A percentile compares a stretch with the other conserved stretches of the same genome.
Evolutionary conservation across 495 filamentous ascomycete species (phyloP).

Genomic region (Aspergillus heteromorphus): DNA sequence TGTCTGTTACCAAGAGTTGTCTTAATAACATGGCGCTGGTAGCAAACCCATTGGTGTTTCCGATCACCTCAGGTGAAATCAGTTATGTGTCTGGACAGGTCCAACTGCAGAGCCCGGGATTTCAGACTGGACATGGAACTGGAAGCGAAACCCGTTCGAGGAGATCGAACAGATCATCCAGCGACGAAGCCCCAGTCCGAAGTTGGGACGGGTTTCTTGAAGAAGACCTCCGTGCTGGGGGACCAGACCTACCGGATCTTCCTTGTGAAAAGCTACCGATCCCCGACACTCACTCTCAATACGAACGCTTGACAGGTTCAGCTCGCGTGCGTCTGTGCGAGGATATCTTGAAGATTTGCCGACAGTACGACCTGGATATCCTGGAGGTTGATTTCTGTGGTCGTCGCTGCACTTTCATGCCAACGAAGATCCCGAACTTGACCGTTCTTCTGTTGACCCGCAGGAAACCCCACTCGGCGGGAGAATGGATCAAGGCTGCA

Average conservation of each 20-base stretch:
- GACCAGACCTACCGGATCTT: neutral
- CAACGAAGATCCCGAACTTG: neutral
- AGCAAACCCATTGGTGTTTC: too few relatives aligned
- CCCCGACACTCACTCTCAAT: neutral
- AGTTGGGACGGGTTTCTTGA: constrained; percentile 3
- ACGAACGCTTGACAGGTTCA: too few relatives aligned
- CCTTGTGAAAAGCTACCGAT: neutral
- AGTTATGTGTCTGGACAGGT: neutral
- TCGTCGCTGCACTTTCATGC: neutral
- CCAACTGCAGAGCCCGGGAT: neutral
- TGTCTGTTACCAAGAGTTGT: too few relatives aligned
- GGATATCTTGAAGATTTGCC: too few relatives aligned
- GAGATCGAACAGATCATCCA: neutral
- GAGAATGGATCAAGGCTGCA: neutral
- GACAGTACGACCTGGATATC: neutral
- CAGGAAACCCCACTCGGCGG: neutral
- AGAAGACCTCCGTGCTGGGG: constrained; percentile 9
- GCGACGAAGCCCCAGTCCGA: neutral
- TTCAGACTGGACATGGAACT: too few relatives aligned
- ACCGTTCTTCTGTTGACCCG: neutral
- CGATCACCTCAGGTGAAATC: neutral
- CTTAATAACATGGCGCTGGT: too few relatives aligned
- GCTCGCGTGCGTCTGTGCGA: too few relatives aligned
- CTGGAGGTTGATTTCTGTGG: neutral
- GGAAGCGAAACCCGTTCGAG: too few relatives aligned